Evolutionary conservation across 805 yeast genomes (phyloP), one percentile per base, ranked within the genome.

Genomic region (Candida fluviatilis): DNA sequence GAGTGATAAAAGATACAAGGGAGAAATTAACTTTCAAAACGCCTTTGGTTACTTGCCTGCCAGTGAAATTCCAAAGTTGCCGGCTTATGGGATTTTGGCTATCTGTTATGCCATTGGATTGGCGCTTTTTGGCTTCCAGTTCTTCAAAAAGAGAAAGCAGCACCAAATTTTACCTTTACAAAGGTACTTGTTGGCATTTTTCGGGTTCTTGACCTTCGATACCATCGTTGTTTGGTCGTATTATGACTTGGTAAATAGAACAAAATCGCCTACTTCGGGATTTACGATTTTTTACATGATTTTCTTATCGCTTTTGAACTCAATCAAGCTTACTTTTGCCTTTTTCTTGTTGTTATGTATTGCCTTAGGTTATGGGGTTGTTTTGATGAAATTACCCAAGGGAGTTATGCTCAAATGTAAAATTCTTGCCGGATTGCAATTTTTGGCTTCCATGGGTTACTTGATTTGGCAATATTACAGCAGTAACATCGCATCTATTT

Each of bases 331-430:
- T 37, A 82, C 96, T 0, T 86, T 88, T 58, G 85, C 96, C 5
- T 84, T 91, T 62, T 93, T 91, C 66, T 66, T 93, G 51, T 69
- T 93, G 39, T 69, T 91, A 47, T 82, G 88, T 51, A 91, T 93
- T 39, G 75, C 95, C 11, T 69, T 90, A 48, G 99, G 99, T 29
- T 93, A 90, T 62, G 97, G 98, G 45, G 89, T 93, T 34, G 98
- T 93, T 35, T 80, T 78, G 54, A 89, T 96, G 33, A 83, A 89
- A 45, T 73, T 93, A 43, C 85, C 89, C 34, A 77, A 78, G 58
- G 76, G 78, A 39, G 53, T 73, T 19, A 87, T 93, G 96, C 69
- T 80, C 51, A 79, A 52, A 40, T 63, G 71, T 49, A 69, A 69
- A 44, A 56, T 69, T n/a, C 51, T 69, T 31, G 73, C 73, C 7